Evolutionary conservation across 352 stramenopile species (phyloP).

Genomic region (Phytophthora aleatoria): DNA sequence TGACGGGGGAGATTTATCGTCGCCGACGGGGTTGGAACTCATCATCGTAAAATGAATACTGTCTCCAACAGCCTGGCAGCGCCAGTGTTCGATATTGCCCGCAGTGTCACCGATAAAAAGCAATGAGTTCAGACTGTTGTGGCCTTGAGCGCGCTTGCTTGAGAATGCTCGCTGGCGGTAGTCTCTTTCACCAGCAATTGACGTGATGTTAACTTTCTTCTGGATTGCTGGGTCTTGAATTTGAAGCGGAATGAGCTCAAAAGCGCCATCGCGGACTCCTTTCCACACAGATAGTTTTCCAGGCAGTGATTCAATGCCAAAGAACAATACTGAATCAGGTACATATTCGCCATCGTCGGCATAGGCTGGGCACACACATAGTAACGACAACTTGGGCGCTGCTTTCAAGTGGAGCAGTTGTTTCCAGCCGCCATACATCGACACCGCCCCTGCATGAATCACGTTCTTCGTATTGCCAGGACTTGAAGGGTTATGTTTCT

Average conservation of each 20-base stretch:
- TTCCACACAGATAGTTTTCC: conserved; percentile 71
- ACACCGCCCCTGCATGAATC: conserved; percentile 67
- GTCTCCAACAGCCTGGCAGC: conserved; percentile 56
- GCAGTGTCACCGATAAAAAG: conserved; percentile 72
- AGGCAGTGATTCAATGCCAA: conserved; percentile 55
- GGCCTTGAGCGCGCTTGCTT: conserved; percentile 37
- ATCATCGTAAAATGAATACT: conserved; percentile 80
- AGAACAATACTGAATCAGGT: conserved; percentile 70
- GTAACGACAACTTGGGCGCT: conserved; percentile 36
- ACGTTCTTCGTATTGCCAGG: conserved; percentile 38
- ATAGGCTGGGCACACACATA: conserved; percentile 79
- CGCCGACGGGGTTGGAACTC: conserved; percentile 42
- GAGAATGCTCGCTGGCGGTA: conserved; percentile 84
- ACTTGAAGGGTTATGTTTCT: conserved; percentile 33
- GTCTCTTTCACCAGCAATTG: conserved; percentile 76
- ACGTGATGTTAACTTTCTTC: conserved; percentile 68
- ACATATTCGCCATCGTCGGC: conserved; percentile 79
- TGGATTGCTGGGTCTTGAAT: conserved; percentile 55
- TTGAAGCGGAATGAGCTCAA: conserved; percentile 53
- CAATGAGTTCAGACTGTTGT: conserved; percentile 66
- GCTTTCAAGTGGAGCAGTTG: conserved; percentile 47
- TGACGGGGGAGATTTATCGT: conserved; percentile 8
- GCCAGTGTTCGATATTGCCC: conserved; percentile 76
- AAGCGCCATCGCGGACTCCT: conserved; percentile 48
- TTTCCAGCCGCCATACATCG: conserved; percentile 78